Percentiles rank a stretch among this genome's conserved stretches.
phyloP scores from a whole-genome alignment of 148 eudicot genomes.

The Rhododendron vialii region DNA sequence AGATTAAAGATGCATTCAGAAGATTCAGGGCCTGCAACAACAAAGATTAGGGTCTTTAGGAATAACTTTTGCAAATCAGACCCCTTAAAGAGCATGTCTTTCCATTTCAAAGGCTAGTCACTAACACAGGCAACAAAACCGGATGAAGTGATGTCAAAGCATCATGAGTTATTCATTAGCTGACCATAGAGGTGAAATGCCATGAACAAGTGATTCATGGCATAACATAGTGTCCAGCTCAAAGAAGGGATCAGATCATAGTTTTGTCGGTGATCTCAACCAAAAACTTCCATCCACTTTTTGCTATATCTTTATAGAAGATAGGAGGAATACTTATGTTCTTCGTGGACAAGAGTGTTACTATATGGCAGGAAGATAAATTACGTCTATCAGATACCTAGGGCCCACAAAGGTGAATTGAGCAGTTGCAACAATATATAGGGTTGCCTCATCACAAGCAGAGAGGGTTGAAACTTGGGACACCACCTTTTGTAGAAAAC shows the following conservation, averaged over 20 bases:
- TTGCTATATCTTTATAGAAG: background rate
- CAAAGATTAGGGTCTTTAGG: background rate
- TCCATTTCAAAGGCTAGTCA: background rate
- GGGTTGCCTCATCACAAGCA: background rate
- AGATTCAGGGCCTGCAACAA: conserved; percentile 6
- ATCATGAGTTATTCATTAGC: background rate
- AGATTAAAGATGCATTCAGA: background rate
- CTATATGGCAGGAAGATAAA: background rate
- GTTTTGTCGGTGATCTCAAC: background rate
- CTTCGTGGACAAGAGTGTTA: background rate
- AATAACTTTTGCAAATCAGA: background rate
- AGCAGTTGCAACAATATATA: background rate
- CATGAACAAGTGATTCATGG: background rate
- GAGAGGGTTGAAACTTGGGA: background rate
- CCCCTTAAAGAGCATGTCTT: background rate
- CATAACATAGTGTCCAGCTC: background rate
- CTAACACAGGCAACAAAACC: background rate
- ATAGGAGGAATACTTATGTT: background rate
- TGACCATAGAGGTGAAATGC: background rate
- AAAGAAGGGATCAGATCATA: background rate
- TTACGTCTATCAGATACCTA: background rate
- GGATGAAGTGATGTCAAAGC: background rate
- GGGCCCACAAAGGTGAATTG: background rate
- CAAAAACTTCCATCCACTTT: background rate
- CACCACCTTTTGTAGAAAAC: background rate